phyloP scores from a whole-genome alignment of 352 stramenopile species.

The Phytophthora pistaciae region DNA sequence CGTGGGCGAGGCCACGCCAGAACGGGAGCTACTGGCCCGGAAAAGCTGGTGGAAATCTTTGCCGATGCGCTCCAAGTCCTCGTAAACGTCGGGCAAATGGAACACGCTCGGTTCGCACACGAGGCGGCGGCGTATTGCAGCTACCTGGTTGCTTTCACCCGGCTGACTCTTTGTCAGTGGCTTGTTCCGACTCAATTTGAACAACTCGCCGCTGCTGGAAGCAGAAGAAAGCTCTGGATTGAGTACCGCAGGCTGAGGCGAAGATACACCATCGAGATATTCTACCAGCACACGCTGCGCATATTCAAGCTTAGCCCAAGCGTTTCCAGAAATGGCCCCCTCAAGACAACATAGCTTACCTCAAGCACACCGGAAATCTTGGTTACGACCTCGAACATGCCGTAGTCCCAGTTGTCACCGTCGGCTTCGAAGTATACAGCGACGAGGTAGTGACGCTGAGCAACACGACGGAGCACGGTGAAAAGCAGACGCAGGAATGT shows the following conservation, averaged over 20 bases:
- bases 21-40: constrained; percentile 19
- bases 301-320: neutral
- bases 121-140: constrained; percentile 23
- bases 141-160: constrained; percentile 35
- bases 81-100: constrained; percentile 77
- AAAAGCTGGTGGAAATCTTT: constrained; percentile 71
- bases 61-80: constrained; percentile 70
- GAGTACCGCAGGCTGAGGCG: constrained; percentile 18
- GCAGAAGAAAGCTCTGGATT: constrained; percentile 32
- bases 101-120: constrained; percentile 84
- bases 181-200: constrained; percentile 77
- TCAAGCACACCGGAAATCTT: constrained; percentile 74
- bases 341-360: constrained; percentile 33
- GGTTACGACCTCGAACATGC: constrained; percentile 70
- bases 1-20: constrained; percentile 7
- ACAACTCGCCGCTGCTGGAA: constrained; percentile 43
- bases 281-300: constrained; percentile 64
- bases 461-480: constrained; percentile 69
- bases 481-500: constrained; percentile 76
- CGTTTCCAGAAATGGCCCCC: neutral
- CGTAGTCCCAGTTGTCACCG: constrained; percentile 72
- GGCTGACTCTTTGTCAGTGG: constrained; percentile 41
- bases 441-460: constrained; percentile 75
- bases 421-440: constrained; percentile 70
- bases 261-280: constrained; percentile 63